Evolutionary conservation across 139 green algal species (phyloP), one percentile per base, ranked within the genome.

Genomic region (Auxenochlorella protothecoides): DNA sequence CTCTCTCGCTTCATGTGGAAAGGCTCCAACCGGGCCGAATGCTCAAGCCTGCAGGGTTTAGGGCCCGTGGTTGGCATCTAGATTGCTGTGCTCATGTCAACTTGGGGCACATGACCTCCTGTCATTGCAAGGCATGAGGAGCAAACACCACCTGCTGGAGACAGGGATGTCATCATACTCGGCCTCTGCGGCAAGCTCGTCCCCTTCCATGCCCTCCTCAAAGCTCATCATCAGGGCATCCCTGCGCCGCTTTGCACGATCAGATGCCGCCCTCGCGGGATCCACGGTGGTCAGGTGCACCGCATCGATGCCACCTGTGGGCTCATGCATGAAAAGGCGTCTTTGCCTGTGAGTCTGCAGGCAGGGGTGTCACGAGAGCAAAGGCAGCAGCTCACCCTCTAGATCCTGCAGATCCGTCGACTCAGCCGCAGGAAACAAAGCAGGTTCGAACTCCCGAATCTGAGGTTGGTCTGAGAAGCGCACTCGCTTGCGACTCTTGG

Each of bases 1-100:
- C 89, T 80, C 79, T 96, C 90, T 14, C 76, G 60, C 11, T 83
- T 78, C 70, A 96, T 73, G 80, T 96, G 82, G 78, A 96, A 96
- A 4, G 90, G 90, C 83, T 96, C 90, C 3, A 94, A 83, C n/a
- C 85, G 83, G 27, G 91, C 69, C 51, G 55, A 78, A 9, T 91
- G 78, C 4, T 84, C 85, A 72, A 79, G 72, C 65, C 66, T 72
- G 65, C 51, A 5, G 61, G 15, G 4, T 3, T 53, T 14, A 5
- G 53, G 12, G 63, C 12, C 7, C 57, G 57, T 11, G 63, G 63
- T 44, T 44, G 27, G 27, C 27, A 44, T 44, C 27, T 44, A 44
- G 27, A 44, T 44, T 44, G 27, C 0, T 44, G 27, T 44, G 27
- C 27, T 44, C 27, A 44, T 44, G 63, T 11, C 14, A 14, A 67